Evolutionary conservation across 2,329 filamentous ascomycete species (phyloP).

Genomic region (Fusarium sp.): DNA sequence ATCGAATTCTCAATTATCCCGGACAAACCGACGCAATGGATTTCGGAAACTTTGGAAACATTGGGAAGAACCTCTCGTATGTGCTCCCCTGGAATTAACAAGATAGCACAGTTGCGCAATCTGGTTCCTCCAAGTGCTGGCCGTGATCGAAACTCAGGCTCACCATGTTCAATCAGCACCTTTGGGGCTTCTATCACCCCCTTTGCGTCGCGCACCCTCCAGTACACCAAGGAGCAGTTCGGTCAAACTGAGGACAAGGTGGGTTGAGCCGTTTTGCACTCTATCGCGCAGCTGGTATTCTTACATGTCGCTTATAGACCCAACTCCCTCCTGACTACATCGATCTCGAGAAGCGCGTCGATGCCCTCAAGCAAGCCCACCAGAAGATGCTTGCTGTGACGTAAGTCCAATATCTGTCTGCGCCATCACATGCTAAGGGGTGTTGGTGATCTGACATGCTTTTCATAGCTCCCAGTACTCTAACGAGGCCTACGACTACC

Average conservation of each 20-base stretch:
- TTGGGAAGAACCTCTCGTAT: conserved; percentile 66
- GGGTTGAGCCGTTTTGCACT: conserved; percentile 23
- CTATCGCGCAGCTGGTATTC: conserved; percentile 27
- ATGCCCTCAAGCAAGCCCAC: conserved; percentile 96
- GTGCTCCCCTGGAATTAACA: conserved; percentile 38
- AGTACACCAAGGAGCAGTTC: conserved; percentile 98
- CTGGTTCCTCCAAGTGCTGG: conserved; percentile 19
- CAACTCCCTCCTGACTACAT: conserved; percentile 97
- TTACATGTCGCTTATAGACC: conserved; percentile 65
- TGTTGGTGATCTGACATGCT: conserved; percentile 35
- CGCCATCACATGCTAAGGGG: not conserved
- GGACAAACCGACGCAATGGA: conserved; percentile 56
- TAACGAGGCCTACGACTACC: conserved; percentile 91
- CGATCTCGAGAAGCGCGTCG: conserved; percentile 97
- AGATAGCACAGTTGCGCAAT: conserved; percentile 22
- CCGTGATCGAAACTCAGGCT: conserved; percentile 17
- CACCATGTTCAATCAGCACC: conserved; percentile 51
- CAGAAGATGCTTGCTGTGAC: conserved; percentile 97
- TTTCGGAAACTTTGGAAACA: conserved; percentile 59
- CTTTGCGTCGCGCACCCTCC: conserved; percentile 91
- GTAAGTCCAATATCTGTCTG: conserved; percentile 63
- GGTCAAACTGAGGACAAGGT: conserved; percentile 96
- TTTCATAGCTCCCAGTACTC: conserved; percentile 83
- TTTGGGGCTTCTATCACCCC: conserved; percentile 86
- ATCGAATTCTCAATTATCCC: conserved; percentile 4